Percentiles rank a stretch among this genome's conserved stretches.
Conservation (phyloP, 2,329 filamentous ascomycete genomes). For the Sclerotinia spermophila region DNA sequence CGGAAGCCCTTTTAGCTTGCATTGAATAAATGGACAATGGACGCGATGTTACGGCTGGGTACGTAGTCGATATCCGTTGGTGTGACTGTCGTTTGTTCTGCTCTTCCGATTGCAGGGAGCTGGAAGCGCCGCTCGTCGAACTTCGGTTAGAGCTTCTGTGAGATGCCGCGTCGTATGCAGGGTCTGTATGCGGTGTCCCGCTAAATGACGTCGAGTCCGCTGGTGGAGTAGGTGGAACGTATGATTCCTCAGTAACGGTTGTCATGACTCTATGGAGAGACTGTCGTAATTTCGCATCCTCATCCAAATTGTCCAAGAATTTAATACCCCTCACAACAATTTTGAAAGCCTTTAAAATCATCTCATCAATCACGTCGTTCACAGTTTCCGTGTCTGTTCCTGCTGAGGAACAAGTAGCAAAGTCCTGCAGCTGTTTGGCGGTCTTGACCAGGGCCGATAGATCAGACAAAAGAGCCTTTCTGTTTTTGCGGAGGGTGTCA, state of each 20-base stretch:
- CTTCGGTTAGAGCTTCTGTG: slow-evolving; percentile 35
- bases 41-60: slow-evolving; percentile 27
- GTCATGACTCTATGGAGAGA: slow-evolving; percentile 56
- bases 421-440: slow-evolving; percentile 77
- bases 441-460: slow-evolving; percentile 85
- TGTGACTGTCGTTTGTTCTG: slow-evolving; percentile 34
- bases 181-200: slow-evolving; percentile 41
- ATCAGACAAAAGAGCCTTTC: slow-evolving; percentile 85
- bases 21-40: slow-evolving; percentile 32
- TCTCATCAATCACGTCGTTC: slow-evolving; percentile 81
- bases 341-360: slow-evolving; percentile 90
- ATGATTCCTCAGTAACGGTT: slow-evolving; percentile 55
- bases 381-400: slow-evolving; percentile 52
- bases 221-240: slow-evolving; percentile 60
- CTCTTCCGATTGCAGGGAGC: slow-evolving; percentile 30
- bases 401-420: slow-evolving; percentile 45
- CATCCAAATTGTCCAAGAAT: slow-evolving; percentile 83
- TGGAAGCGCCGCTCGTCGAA: slow-evolving; percentile 32
- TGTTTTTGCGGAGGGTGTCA: slow-evolving; percentile 71
- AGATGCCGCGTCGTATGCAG: slow-evolving; percentile 39
- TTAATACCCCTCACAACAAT: slow-evolving; percentile 87
- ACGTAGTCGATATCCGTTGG: slow-evolving; percentile 32
- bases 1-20: slow-evolving; percentile 33
- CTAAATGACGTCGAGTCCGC: slow-evolving; percentile 52
- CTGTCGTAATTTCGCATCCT: slow-evolving; percentile 50